phyloP scores from a whole-genome alignment of 768 basidiomycete species.

The Russula ochroleuca region DNA sequence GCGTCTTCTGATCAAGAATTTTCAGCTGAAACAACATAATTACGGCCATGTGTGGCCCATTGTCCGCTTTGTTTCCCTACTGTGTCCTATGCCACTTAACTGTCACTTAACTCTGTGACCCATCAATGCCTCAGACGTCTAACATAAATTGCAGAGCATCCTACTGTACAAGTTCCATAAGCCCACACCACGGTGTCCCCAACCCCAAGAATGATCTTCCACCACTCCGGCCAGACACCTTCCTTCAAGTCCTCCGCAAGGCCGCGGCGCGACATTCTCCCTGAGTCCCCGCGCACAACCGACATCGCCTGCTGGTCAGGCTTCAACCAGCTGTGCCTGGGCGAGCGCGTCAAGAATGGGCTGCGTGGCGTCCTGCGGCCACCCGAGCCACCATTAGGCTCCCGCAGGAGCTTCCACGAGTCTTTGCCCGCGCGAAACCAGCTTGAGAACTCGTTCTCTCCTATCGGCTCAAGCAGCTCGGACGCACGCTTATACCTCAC shows the following conservation, averaged over 20 bases:
- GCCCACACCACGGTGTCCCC: not conserved
- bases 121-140: not conserved
- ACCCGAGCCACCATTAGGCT: not conserved
- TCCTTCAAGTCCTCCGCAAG: not conserved
- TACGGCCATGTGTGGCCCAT: not conserved
- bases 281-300: not conserved
- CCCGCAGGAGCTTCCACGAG: not conserved
- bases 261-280: not conserved
- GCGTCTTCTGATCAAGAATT: not conserved
- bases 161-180: not conserved
- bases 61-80: not conserved
- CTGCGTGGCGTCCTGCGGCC: not conserved
- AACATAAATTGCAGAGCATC: not conserved
- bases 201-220: not conserved
- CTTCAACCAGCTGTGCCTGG: not conserved
- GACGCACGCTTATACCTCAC: slow-evolving; percentile 2
- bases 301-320: not conserved
- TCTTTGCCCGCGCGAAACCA: not conserved
- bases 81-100: not conserved
- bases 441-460: slow-evolving; percentile 5
- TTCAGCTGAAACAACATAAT: not conserved
- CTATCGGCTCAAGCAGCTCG: not conserved
- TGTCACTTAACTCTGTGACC: not conserved
- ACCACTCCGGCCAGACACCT: not conserved
- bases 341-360: slow-evolving; percentile 2